Base-by-base conservation (phyloP, 1,284 basidiomycete genomes). In the Kwoniella shivajii region DNA sequence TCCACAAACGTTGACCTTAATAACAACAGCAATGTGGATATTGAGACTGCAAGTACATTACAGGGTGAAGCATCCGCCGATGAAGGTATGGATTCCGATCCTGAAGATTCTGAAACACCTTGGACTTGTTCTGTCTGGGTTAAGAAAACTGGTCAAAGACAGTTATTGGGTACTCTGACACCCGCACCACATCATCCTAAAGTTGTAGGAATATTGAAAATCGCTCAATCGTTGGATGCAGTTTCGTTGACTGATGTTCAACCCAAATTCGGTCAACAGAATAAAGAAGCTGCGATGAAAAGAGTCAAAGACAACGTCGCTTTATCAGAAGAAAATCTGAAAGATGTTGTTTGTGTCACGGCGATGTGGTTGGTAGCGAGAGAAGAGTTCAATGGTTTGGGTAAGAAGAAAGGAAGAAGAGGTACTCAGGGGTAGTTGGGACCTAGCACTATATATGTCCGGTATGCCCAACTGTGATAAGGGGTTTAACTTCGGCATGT, bases 141-240 rank as follows among this genome's bases (percentile, higher is more conserved):
- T 30, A 72, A 73, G 59, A 63, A 61, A 20, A 75, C 70, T 20
- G 68, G 67, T 4, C 62, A 70, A 30, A 56, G 68, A 18, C 69
- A 72, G 48, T 56, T 72, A 20, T 65, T 83, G 11, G 92, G 86
- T 11, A 91, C 88, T 26, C 82, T 96, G 33, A 87, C 86, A 9
- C 95, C 94, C 6, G 93, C 93, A 1, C 94, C 93, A 16, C 92
- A 98, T 75, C 95, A 98, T 76, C 95, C 95, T 6, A 93, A 95
- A 74, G 88, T 98, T 18, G 88, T 98, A 29, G 89, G 87, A 33
- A 86, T 93, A 78, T 83, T 98, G 57, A 90, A 92, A 72, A 85
- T 96, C 47, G 92, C 93, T 9, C 91, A 87, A 75, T 87, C 89
- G 0, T 82, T 97, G 0, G 86, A 88, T 0, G 86, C 90, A 60